Evolutionary conservation across 495 filamentous ascomycete species (phyloP).

Genomic region (Penicillium antarcticum): DNA sequence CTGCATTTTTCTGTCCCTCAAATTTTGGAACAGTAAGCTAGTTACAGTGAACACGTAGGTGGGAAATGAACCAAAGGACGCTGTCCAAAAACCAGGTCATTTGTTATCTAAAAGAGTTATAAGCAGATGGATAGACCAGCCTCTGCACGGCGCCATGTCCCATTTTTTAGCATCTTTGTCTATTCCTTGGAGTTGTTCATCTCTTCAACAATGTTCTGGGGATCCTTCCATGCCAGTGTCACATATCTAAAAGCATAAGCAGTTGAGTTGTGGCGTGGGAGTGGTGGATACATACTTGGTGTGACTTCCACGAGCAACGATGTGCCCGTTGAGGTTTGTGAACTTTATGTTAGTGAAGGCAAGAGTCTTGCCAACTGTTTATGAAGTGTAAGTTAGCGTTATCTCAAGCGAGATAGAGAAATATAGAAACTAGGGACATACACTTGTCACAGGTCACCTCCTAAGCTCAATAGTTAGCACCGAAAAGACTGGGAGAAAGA

Average conservation of each 20-base stretch:
- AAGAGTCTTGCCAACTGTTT: conserved; percentile 82
- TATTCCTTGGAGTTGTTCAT: conserved; percentile 25
- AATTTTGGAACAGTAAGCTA: background rate
- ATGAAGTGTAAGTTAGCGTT: conserved; percentile 1
- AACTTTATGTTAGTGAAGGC: conserved; percentile 86
- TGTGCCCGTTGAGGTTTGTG: conserved; percentile 66
- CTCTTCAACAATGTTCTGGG: conserved; percentile 56
- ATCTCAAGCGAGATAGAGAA: background rate
- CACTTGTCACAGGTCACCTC: conserved; percentile 84
- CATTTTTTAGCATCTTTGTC: no score
- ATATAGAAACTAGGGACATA: conserved; percentile 30
- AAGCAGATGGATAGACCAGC: no score
- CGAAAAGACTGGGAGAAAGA: background rate
- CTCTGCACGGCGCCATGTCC: no score
- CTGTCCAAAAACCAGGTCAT: no score
- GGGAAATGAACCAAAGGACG: no score
- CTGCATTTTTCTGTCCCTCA: background rate
- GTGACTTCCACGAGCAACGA: conserved; percentile 88
- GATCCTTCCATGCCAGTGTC: conserved; percentile 56
- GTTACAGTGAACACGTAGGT: no score
- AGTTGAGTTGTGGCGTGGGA: background rate
- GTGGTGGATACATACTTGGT: conserved; percentile 67
- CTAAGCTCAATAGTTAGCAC: conserved; percentile 31
- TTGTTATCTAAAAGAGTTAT: no score
- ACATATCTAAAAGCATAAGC: conserved; percentile 46